A percentile compares a stretch with the other conserved stretches of the same genome.
Evolutionary conservation across 2,329 filamentous ascomycete genomes (phyloP).

Genomic region (Immersiporthe knoxdaviesiana): DNA sequence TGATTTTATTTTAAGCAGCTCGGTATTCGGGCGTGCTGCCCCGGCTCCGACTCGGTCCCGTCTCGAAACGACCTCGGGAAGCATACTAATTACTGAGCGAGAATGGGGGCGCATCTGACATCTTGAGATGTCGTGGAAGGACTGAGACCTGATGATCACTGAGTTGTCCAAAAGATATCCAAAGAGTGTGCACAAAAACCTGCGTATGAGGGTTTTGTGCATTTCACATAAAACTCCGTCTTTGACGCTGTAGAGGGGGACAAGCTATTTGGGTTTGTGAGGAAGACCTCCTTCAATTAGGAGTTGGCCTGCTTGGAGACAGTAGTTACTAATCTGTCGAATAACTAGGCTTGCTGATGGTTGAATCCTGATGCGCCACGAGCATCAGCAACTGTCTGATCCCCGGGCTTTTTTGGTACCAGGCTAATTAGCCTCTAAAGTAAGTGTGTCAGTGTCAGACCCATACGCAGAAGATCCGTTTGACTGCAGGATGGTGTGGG

Average conservation of each 20-base stretch:
- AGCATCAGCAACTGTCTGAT: not conserved
- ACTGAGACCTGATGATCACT: not conserved
- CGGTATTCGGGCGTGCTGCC: not conserved
- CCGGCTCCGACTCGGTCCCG: slow-evolving; percentile 2
- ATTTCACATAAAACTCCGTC: not conserved
- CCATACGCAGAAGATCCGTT: not conserved
- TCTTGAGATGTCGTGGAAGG: not conserved
- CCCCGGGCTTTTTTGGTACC: not conserved
- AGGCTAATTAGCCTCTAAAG: not conserved
- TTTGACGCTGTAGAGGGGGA: not conserved
- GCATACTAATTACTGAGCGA: not conserved
- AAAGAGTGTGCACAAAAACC: not conserved
- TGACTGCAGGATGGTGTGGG: not conserved
- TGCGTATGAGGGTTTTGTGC: not conserved
- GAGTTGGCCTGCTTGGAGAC: not conserved
- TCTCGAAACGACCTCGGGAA: not conserved
- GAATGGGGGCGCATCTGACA: not conserved
- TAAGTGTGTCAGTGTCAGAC: not conserved
- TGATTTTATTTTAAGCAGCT: not conserved
- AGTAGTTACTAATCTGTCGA: not conserved
- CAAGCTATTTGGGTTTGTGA: not conserved
- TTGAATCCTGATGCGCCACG: not conserved
- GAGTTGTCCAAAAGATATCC: not conserved
- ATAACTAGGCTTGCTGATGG: too few relatives aligned
- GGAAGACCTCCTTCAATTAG: not conserved